Evolutionary conservation across 805 yeast genomes (phyloP).

Genomic region (Isabelozyma rhagii): DNA sequence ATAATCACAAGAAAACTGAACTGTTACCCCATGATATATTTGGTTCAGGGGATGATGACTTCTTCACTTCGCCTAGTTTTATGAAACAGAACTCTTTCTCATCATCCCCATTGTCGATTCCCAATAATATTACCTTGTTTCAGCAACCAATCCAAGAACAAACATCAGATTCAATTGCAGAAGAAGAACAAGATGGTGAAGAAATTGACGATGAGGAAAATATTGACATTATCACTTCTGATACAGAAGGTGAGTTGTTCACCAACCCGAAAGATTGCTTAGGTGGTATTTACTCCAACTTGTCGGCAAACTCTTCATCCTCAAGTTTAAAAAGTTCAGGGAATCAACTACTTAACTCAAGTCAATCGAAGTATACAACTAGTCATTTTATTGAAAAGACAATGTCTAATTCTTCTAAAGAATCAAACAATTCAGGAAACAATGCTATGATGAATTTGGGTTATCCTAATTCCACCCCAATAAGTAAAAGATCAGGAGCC

Average conservation of each 20-base stretch:
- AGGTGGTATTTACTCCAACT: constrained; percentile 19
- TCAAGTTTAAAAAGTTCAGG: constrained; percentile 23
- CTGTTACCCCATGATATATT: constrained; percentile 16
- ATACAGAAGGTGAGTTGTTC: constrained; percentile 12
- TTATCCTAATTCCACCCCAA: constrained; percentile 14
- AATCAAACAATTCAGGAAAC: constrained; percentile 15
- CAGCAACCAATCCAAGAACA: constrained; percentile 31
- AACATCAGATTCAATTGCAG: constrained; percentile 11
- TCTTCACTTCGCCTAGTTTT: constrained; percentile 28
- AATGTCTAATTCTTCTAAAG: constrained; percentile 30
- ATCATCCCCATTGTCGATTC: constrained; percentile 15
- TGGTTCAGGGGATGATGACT: constrained; percentile 19
- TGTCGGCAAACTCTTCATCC: constrained; percentile 32
- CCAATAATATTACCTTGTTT: constrained; percentile 14
- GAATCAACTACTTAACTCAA: constrained; percentile 1
- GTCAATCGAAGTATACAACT: background rate
- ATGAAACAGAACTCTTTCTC: constrained; percentile 16
- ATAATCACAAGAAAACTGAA: constrained; percentile 15
- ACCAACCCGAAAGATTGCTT: constrained; percentile 20
- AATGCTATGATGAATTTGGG: constrained; percentile 2
- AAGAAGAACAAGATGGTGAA: constrained; percentile 16
- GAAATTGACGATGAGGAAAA: constrained; percentile 1
- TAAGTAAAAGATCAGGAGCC: constrained; percentile 35
- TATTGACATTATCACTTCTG: constrained; percentile 3
- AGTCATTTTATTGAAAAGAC: constrained; percentile 27